Evolutionary conservation across 148 eudicot genomes (phyloP).

Genomic region (Pharnaceum exiguum): DNA sequence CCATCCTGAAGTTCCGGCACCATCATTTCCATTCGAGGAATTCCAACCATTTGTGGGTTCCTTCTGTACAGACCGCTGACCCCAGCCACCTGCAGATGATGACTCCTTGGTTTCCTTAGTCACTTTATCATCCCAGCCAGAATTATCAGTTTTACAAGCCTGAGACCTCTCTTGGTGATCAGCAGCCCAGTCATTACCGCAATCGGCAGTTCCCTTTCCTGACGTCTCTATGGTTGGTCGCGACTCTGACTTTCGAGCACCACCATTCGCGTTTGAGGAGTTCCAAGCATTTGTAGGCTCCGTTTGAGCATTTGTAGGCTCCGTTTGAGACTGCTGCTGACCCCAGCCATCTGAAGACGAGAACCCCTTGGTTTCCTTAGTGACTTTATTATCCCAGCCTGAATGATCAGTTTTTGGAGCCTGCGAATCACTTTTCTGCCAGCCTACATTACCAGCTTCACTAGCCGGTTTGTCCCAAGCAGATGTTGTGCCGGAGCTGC

Average conservation of each 20-base stretch:
- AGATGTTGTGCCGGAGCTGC: neutral
- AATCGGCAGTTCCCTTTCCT: neutral
- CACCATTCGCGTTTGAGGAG: neutral
- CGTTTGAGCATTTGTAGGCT: neutral
- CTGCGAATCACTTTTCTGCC: neutral
- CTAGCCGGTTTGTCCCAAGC: slow-evolving; percentile 11
- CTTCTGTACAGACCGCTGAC: neutral
- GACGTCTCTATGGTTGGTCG: neutral
- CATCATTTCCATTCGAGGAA: neutral
- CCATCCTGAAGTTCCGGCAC: neutral
- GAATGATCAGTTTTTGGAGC: neutral
- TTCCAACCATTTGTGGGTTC: neutral
- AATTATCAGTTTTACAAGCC: too few relatives aligned
- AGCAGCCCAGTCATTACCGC: neutral
- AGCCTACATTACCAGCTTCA: slow-evolving; percentile 5
- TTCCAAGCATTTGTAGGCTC: neutral
- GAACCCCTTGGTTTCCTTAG: neutral
- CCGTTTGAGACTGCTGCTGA: neutral
- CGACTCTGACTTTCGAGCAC: neutral
- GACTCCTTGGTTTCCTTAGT: neutral
- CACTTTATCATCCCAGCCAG: too few relatives aligned
- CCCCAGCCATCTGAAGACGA: neutral
- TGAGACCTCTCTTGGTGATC: neutral
- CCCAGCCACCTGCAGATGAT: neutral
- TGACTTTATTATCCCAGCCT: slow-evolving; percentile 7